Base-by-base conservation (phyloP, 2,329 filamentous ascomycete genomes). In the Gyromitra esculenta region DNA sequence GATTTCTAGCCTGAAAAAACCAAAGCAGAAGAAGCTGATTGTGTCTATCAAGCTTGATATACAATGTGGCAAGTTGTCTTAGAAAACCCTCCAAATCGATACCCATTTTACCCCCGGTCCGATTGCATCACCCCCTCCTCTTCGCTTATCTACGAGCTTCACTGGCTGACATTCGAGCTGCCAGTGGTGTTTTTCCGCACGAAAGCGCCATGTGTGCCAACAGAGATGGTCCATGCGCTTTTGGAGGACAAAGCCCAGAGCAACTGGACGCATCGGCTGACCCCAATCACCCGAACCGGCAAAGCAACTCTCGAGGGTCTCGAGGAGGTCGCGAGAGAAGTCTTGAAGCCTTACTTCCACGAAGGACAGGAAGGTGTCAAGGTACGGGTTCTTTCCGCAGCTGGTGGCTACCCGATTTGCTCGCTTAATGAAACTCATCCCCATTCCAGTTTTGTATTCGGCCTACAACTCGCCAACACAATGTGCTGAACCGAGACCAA, bases 401-500 rank as follows among this genome's bases (percentile, higher is more conserved):
- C 37, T 31, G 66, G 64, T 48, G 11, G 45, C 60, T 21, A 35
- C 35, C 59, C 39, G 69, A 77, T 66, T 67, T 63, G 31, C 43
- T 79, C 73, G 71, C 59, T 74, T 77, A 57, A 13, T 79, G 54
- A 80, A 65, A 68, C 73, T 56, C 66, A 62, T 77, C 25, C 6
- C 69, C 75, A 25, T 66, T 8, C 60, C 66, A 95, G 92, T 96
- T 93, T 83, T 92, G 92, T n/a, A 94, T 96, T 80, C 89, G 92
- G 57, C 89, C 91, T n/a, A 91, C 89, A 13, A 89, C 93, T 77
- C 89, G 92, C 71, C 92, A 92, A 81, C 90, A 94, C 83, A 90
- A 86, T 79, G 86, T 86, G 2, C 86, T 95, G 77, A 91, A 88
- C 80, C 88, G 92, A 75, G 88, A 90, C 78, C 85, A 85, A 18